Conservation (phyloP, 73 alveolate genomes). For the Paramecium octaurelia region DNA sequence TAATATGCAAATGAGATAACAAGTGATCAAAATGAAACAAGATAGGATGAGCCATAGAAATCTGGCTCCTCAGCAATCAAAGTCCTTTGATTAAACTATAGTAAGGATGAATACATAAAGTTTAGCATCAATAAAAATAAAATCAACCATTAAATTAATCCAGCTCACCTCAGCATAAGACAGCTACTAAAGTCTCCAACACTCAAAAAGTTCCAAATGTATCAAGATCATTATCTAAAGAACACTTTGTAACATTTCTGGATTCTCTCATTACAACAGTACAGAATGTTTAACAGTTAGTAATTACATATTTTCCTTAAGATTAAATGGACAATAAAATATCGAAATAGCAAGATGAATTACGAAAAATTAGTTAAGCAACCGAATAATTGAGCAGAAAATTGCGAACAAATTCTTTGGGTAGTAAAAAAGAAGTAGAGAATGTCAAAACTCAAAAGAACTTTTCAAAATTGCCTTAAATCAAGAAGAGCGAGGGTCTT, state of each 20-base stretch:
- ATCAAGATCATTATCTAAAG: neutral
- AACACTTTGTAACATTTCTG: neutral
- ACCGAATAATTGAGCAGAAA: neutral
- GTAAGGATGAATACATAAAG: neutral
- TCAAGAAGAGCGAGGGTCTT: neutral
- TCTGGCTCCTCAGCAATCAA: neutral
- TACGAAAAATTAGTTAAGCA: neutral
- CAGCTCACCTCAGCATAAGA: neutral
- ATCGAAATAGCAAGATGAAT: neutral
- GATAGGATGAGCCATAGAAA: neutral
- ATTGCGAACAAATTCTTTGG: neutral
- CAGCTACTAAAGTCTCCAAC: neutral
- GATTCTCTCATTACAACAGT: neutral
- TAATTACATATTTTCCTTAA: neutral
- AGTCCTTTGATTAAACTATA: neutral
- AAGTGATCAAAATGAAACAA: neutral
- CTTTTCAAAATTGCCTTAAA: neutral
- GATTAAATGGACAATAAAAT: neutral
- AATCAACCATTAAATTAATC: neutral
- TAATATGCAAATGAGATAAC: neutral
- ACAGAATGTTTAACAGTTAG: neutral
- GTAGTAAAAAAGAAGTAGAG: neutral
- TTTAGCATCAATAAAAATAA: neutral
- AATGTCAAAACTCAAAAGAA: neutral
- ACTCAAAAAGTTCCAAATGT: neutral